Percentiles rank a stretch among this genome's conserved stretches.
These are phyloP conservation scores for Leavenworthia alabamica DNA, from an alignment of 345 rosid species.

Conservation along the genomic window DNA sequence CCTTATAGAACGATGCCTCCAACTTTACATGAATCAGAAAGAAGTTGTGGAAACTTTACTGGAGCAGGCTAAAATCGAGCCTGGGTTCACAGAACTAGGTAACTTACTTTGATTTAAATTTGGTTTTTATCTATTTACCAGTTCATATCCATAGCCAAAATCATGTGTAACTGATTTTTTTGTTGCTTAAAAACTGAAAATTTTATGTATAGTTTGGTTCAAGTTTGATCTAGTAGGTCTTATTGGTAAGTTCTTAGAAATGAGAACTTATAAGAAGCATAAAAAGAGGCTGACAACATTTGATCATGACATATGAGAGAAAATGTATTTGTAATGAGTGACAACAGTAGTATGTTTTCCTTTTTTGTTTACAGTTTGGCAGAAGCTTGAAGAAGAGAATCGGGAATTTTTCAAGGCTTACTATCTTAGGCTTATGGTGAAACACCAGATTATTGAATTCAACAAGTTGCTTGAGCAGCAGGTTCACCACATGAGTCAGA, in stretches of 20 bases:
- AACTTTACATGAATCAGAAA: constrained; percentile 87
- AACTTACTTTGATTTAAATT: constrained; percentile 1
- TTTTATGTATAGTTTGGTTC: neutral
- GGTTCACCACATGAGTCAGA: constrained; percentile 72
- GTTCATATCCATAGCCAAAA: neutral
- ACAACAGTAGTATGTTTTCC: neutral
- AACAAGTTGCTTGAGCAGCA: constrained; percentile 94
- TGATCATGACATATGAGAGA: neutral
- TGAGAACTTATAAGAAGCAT: neutral
- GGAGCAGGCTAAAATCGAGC: constrained; percentile 87
- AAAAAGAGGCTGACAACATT: neutral
- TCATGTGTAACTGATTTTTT: neutral
- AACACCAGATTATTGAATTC: constrained; percentile 87
- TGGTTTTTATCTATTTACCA: neutral
- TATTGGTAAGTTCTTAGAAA: neutral
- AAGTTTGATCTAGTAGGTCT: neutral
- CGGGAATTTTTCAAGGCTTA: constrained; percentile 87
- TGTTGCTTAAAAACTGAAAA: too few relatives aligned
- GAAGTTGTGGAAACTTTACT: constrained; percentile 89
- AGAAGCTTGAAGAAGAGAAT: constrained; percentile 99
- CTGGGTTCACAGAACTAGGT: constrained; percentile 96
- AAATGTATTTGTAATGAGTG: neutral
- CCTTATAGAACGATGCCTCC: constrained; percentile 91
- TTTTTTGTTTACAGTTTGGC: constrained; percentile 70
- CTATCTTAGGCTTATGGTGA: constrained; percentile 78